Base-by-base conservation (phyloP, 441 rosid species). In the Erodium chrysanthum region DNA sequence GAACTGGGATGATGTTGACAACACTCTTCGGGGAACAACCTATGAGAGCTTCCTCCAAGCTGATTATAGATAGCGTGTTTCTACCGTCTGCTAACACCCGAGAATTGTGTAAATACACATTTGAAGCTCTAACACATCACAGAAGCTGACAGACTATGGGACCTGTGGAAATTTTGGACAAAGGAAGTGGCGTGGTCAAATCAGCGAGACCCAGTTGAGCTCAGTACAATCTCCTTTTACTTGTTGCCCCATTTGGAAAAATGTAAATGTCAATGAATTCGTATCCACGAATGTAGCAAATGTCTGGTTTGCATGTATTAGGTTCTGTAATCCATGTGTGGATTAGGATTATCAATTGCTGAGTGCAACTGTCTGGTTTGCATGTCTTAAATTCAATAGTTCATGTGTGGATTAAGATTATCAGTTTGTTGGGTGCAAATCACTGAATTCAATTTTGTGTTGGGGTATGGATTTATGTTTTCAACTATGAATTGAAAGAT, bases 1-100 rank as follows among this genome's bases (percentile, higher is more conserved):
- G 80, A 94, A 94, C 67, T 91, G 96, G 96, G 89, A 88, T 70
- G 96, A 91, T 66, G 83, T 94, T 44, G 76, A 79, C 76, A 80
- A 74, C 73, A 78, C 88, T 0, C 76, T 91, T 69, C 81, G 80
- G 15, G 93, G 97, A 69, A 91, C 97, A 0, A 79, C 59, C 12
- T 91, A 84, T n/a, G 86, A 81, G 81, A 81, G 78, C 56, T 91
- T 78, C 76, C 84, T 91, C 52, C 67, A 42, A 5, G 79, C 83
- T 18, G 93, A 90, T 80, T 86, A 85, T 81, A 78, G 74, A 80
- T 60, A 29, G 70, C 10, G 50, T 44, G 0, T 31, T 5, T 22
- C 18, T 62, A 60, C 79, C 75, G 70, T 74, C 79, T 23, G 73
- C 72, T 1, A 40, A 40, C 48, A 40, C 48, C 1, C 3, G 5